phyloP scores from a whole-genome alignment of 768 basidiomycete genomes.

The Trametes maxima region DNA sequence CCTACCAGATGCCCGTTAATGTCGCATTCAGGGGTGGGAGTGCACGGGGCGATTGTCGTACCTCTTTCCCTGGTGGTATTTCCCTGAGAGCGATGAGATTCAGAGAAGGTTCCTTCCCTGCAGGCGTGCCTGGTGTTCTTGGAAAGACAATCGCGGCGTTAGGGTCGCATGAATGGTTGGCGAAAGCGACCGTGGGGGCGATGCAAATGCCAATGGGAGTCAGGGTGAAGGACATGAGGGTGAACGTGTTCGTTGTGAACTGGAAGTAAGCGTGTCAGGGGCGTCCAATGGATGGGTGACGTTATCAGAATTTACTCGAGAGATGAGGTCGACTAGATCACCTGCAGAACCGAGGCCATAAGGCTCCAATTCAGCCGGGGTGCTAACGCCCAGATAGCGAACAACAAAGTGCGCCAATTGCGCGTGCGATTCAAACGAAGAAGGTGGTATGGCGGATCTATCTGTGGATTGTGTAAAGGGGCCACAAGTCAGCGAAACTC shows the following conservation, averaged over 20 bases:
- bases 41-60: constrained; percentile 30
- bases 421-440: constrained; percentile 57
- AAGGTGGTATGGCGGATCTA: constrained; percentile 51
- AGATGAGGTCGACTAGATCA: constrained; percentile 71
- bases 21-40: background rate
- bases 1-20: constrained; percentile 41
- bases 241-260: constrained; percentile 93
- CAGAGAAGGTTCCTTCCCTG: constrained; percentile 59
- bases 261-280: constrained; percentile 34
- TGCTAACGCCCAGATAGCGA: constrained; percentile 63
- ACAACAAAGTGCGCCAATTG: constrained; percentile 76
- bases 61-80: constrained; percentile 72
- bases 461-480: constrained; percentile 44
- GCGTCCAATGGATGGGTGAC: background rate
- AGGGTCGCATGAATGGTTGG: constrained; percentile 88
- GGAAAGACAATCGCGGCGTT: constrained; percentile 95
- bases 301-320: constrained; percentile 52
- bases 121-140: constrained; percentile 40
- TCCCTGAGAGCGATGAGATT: constrained; percentile 71
- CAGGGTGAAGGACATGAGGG: constrained; percentile 76
- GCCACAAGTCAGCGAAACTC: background rate
- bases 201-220: constrained; percentile 84
- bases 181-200: constrained; percentile 75
- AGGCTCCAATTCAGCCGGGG: constrained; percentile 57
- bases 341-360: constrained; percentile 59